A percentile compares a stretch with the other conserved stretches of the same genome.
These are phyloP conservation scores for Poronia punctata DNA, from an alignment of 495 filamentous ascomycete species.

Conservation along the genomic window DNA sequence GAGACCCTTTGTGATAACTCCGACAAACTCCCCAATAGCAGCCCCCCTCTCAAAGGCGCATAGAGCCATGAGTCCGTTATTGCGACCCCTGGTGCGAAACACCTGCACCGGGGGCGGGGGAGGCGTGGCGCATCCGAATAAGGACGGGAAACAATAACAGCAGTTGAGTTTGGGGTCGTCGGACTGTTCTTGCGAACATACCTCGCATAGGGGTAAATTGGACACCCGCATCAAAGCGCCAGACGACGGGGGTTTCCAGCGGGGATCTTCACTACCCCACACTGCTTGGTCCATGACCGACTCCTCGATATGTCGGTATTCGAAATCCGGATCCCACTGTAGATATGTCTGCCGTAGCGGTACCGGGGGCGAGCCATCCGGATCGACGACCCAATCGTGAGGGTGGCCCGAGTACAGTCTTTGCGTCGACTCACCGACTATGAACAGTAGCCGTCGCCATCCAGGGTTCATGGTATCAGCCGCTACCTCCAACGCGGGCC, in stretches of 20 bases:
- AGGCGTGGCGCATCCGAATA: constrained; percentile 14
- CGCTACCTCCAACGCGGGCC: constrained; percentile 25
- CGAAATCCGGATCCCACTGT: constrained; percentile 17
- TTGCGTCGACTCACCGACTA: constrained; percentile 5
- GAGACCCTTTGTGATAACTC: constrained; percentile 22
- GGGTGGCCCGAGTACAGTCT: constrained; percentile 21
- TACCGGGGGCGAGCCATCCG: constrained; percentile 14
- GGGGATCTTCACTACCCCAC: constrained; percentile 24
- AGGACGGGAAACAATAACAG: constrained; percentile 22
- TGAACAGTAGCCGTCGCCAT: constrained; percentile 24
- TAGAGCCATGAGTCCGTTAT: constrained; percentile 21
- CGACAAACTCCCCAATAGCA: constrained; percentile 28
- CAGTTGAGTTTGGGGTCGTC: constrained; percentile 17
- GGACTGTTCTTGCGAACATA: constrained; percentile 21
- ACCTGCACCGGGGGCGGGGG: constrained; percentile 17
- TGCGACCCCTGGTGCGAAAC: constrained; percentile 24
- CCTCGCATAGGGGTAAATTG: constrained; percentile 12
- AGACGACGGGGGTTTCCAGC: constrained; percentile 3
- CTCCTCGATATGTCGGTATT: constrained; percentile 20
- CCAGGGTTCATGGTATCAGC: constrained; percentile 29
- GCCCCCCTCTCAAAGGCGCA: constrained; percentile 19
- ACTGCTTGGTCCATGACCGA: constrained; percentile 18
- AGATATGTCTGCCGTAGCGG: constrained; percentile 22
- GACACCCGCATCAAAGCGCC: neutral
- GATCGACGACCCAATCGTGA: constrained; percentile 20